A percentile compares a stretch with the other conserved stretches of the same genome.
Conservation (phyloP, 1,284 basidiomycete species). For the Coniferiporia sulphurascens region DNA sequence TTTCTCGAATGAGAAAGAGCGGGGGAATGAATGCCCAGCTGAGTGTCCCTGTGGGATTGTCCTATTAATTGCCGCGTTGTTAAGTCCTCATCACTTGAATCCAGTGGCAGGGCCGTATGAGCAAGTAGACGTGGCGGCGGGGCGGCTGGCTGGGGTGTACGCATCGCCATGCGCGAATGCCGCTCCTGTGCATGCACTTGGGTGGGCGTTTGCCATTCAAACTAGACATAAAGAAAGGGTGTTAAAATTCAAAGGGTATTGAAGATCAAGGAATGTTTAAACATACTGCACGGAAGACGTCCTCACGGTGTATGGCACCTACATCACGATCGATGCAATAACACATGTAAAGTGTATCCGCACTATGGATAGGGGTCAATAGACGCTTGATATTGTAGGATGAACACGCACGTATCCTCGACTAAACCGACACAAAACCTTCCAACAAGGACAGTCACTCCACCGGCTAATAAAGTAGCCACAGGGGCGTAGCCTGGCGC, state of each 20-base stretch:
- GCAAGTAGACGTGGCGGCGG: not conserved
- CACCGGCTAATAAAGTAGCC: constrained; percentile 73
- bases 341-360: constrained; percentile 84
- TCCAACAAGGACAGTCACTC: constrained; percentile 77
- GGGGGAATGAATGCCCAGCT: not conserved
- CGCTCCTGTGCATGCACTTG: not conserved
- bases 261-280: not conserved
- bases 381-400: not conserved
- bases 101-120: not conserved
- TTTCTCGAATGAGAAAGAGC: not conserved
- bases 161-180: not conserved
- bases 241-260: not conserved
- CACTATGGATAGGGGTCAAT: constrained; percentile 30
- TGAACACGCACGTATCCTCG: constrained; percentile 59
- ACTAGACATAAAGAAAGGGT: not conserved
- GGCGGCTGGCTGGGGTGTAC: not conserved
- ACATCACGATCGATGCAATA: constrained; percentile 83
- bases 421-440: constrained; percentile 80
- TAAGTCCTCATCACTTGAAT: constrained; percentile 9
- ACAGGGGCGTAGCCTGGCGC: constrained; percentile 75
- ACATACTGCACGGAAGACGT: constrained; percentile 64
- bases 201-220: constrained; percentile 15
- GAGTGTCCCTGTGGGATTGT: not conserved
- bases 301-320: constrained; percentile 56
- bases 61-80: not conserved